Percentiles rank a stretch among this genome's conserved stretches.
phyloP scores from a whole-genome alignment of 768 basidiomycete species.

The Hericium rajendrae region DNA sequence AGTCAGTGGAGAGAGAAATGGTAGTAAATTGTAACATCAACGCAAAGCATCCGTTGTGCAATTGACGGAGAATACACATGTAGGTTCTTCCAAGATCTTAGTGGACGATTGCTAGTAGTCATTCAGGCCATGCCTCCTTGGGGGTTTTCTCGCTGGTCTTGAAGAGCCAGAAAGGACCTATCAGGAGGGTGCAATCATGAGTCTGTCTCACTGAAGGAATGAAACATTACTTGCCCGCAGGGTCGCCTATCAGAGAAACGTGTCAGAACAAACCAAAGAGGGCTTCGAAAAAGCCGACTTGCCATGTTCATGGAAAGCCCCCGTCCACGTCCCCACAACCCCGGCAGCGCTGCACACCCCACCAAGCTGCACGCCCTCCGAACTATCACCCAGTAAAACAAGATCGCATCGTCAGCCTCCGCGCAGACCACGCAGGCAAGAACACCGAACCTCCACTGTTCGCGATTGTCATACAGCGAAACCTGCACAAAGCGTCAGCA shows the following conservation, averaged over 20 bases:
- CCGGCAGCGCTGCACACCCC: slow-evolving; percentile 56
- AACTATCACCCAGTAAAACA: slow-evolving; percentile 29
- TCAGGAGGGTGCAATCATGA: not conserved
- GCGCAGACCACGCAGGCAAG: slow-evolving; percentile 1
- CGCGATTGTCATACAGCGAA: slow-evolving; percentile 40
- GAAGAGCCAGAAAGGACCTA: slow-evolving; percentile 70
- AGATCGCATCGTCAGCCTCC: not conserved
- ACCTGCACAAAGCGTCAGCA: slow-evolving; percentile 25
- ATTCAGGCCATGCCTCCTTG: slow-evolving; percentile 3
- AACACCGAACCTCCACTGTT: slow-evolving; percentile 48
- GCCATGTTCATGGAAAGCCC: slow-evolving; percentile 41
- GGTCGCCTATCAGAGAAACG: slow-evolving; percentile 37
- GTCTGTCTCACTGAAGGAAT: not conserved
- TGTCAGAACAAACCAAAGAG: not conserved
- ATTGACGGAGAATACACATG: not conserved
- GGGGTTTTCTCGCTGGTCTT: slow-evolving; percentile 21
- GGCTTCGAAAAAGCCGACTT: slow-evolving; percentile 19
- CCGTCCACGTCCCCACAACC: slow-evolving; percentile 61
- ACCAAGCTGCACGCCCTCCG: slow-evolving; percentile 60
- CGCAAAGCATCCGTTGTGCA: not conserved
- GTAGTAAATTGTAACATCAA: not conserved
- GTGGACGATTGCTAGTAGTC: not conserved
- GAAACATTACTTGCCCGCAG: slow-evolving; percentile 38
- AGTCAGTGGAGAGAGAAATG: too few relatives aligned
- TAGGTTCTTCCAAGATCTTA: not conserved